phyloP scores from a whole-genome alignment of 257 asterid species.

The Apocynum venetum region DNA sequence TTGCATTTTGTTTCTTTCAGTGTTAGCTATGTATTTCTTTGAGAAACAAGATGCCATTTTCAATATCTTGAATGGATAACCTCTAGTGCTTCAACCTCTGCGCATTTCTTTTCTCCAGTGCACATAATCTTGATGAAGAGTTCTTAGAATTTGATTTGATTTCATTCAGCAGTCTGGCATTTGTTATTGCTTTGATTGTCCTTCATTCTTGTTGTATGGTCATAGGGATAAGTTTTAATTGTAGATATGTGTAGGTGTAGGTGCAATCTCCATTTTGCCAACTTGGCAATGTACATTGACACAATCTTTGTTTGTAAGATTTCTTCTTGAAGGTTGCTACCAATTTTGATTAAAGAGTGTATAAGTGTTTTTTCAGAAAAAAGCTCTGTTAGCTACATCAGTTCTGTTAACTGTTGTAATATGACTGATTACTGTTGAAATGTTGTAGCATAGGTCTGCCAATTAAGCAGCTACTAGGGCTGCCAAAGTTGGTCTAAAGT shows the following conservation, averaged over 20 bases:
- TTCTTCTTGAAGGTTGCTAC: neutral
- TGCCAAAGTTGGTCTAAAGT: no score
- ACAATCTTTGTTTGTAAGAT: neutral
- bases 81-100: neutral
- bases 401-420: no score
- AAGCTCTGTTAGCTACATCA: no score
- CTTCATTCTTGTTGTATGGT: neutral
- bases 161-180: conserved; percentile 4
- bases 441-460: no score
- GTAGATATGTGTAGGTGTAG: conserved; percentile 16
- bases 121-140: conserved; percentile 15
- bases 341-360: neutral
- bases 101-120: conserved; percentile 6
- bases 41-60: conserved; percentile 18
- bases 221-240: neutral
- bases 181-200: conserved; percentile 8
- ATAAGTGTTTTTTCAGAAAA: neutral
- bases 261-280: neutral
- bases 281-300: neutral
- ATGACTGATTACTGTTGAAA: no score
- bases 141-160: conserved; percentile 3
- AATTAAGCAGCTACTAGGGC: no score
- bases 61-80: conserved; percentile 15
- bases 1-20: conserved; percentile 41
- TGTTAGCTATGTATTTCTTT: conserved; percentile 38